Evolutionary conservation across 2,329 filamentous ascomycete genomes (phyloP).

Genomic region (Sporothrix humicola): DNA sequence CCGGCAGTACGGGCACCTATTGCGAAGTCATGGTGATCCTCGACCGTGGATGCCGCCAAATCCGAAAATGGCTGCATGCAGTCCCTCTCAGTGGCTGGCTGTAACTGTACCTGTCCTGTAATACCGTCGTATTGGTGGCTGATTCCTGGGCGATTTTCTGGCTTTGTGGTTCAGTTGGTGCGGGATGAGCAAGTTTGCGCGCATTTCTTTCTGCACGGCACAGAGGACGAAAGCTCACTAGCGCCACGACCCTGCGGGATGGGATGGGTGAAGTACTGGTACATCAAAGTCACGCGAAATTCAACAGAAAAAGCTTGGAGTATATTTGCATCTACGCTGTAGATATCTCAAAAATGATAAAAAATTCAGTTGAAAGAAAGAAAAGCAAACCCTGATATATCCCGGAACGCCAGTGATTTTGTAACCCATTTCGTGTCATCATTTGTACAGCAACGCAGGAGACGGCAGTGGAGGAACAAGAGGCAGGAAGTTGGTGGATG

Average conservation of each 20-base stretch:
- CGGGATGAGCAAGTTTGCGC: constrained; percentile 39
- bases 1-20: background rate
- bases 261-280: background rate
- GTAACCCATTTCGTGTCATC: background rate
- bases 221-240: constrained; percentile 26
- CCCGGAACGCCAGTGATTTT: background rate
- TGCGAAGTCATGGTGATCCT: background rate
- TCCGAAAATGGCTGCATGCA: constrained; percentile 10
- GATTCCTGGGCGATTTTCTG: no score
- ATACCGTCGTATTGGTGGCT: no score
- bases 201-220: constrained; percentile 37
- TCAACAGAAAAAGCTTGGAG: background rate
- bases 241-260: constrained; percentile 27
- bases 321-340: background rate
- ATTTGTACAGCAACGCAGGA: no score
- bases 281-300: background rate
- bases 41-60: background rate
- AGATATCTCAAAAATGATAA: background rate
- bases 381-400: constrained; percentile 8
- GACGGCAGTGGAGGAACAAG: no score
- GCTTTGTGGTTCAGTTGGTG: background rate
- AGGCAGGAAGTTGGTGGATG: no score
- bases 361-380: background rate
- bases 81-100: no score
- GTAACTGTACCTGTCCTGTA: no score